Evolutionary conservation across 257 asterid species (phyloP).

Genomic region (Nicotiana paniculata): DNA sequence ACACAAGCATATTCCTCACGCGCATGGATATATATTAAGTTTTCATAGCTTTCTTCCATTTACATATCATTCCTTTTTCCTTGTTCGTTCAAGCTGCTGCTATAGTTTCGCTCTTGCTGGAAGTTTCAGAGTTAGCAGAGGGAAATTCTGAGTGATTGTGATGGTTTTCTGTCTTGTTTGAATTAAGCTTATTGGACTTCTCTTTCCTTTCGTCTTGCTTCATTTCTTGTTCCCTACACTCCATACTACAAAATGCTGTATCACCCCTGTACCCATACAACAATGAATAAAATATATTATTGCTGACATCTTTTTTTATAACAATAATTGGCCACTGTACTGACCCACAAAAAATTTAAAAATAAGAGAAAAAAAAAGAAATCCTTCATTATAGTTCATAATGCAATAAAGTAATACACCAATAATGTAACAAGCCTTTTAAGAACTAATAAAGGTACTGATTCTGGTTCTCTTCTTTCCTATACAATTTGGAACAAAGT

Average conservation of each 20-base stretch:
- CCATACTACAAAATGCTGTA: conserved; percentile 38
- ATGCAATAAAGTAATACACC: background rate
- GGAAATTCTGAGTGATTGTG: conserved; percentile 15
- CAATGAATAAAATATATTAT: background rate
- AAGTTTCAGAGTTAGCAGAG: conserved; percentile 16
- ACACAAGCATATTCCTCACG: background rate
- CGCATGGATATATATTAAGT: background rate
- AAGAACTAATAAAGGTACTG: background rate
- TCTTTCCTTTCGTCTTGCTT: conserved; percentile 38
- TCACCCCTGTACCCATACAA: conserved; percentile 32
- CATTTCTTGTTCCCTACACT: conserved; percentile 40
- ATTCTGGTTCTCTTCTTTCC: background rate
- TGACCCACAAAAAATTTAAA: background rate
- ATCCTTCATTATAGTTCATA: background rate
- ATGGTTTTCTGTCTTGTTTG: conserved; percentile 8
- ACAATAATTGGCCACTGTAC: background rate
- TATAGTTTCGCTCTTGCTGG: conserved; percentile 17
- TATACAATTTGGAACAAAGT: background rate
- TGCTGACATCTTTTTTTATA: background rate
- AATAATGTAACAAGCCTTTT: background rate
- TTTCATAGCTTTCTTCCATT: background rate
- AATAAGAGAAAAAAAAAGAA: background rate
- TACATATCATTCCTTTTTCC: background rate
- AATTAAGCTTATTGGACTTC: background rate
- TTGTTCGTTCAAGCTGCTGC: conserved; percentile 25